phyloP scores from a whole-genome alignment of 2,329 filamentous ascomycete genomes.

The Corniculantispora saksenae region DNA sequence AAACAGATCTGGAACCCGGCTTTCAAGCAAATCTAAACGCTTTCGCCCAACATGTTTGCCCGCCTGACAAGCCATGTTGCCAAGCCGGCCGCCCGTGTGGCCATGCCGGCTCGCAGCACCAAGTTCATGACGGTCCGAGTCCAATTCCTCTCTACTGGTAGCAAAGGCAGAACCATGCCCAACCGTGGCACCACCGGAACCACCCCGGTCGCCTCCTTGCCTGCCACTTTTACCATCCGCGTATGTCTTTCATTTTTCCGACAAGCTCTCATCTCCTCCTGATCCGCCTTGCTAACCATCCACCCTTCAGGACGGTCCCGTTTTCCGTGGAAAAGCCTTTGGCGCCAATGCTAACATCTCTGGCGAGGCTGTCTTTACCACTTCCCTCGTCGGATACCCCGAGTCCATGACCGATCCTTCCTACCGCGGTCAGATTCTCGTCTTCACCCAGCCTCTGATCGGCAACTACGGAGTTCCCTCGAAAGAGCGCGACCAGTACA shows the following conservation, averaged over 20 bases:
- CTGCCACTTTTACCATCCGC: constrained; percentile 91
- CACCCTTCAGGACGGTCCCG: constrained; percentile 73
- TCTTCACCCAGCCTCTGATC: constrained; percentile 97
- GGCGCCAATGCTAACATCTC: constrained; percentile 96
- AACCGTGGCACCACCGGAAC: constrained; percentile 58
- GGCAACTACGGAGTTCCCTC: constrained; percentile 98
- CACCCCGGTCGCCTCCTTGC: constrained; percentile 57
- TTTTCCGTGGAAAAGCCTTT: constrained; percentile 95
- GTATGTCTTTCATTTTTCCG: constrained; percentile 47
- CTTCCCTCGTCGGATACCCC: constrained; percentile 94
- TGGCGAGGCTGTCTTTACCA: constrained; percentile 98
- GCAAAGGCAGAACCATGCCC: constrained; percentile 69
- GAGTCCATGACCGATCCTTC: constrained; percentile 90
- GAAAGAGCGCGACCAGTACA: constrained; percentile 78
- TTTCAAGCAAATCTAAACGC: constrained; percentile 20
- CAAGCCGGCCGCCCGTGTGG: constrained; percentile 52
- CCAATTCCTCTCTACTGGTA: constrained; percentile 48
- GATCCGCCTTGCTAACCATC: constrained; percentile 22
- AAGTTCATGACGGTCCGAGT: constrained; percentile 40
- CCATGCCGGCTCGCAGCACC: constrained; percentile 38
- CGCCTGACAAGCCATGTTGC: constrained; percentile 54
- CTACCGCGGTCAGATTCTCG: constrained; percentile 91
- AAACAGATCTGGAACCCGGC: constrained; percentile 20
- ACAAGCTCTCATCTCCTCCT: neutral
- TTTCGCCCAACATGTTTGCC: constrained; percentile 56